Base-by-base conservation (phyloP, 2,329 filamentous ascomycete genomes). In the Aurifilum marmelostoma region DNA sequence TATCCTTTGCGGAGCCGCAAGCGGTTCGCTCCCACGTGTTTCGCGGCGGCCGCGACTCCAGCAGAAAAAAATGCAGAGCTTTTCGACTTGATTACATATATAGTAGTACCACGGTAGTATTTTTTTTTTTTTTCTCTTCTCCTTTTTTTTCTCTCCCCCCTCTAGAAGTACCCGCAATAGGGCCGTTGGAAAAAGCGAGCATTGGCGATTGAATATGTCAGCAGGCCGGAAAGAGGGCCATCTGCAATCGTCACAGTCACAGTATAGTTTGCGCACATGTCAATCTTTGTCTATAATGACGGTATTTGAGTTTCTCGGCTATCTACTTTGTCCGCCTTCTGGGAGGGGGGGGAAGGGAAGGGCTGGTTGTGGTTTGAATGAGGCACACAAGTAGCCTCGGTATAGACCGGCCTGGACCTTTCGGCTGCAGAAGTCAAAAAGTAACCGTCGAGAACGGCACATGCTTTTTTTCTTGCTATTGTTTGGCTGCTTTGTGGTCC, bases 171-270 rank as follows among this genome's bases (percentile, higher is more conserved):
- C 61, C 61, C 61, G 41, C 61, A 63, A 63, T 47, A 63, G 61
- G 61, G 39, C 61, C 61, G 61, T 63, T 50, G 41, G 61, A 34
- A 43, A 63, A 50, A 50, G 41, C 61, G 61, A 63, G 41, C 61
- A 63, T 63, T 63, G 61, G 27, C 41, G 61, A 34, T 29, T 27
- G 12, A 47, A 18, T 0, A 47, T n/a, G 21, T 47, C 43, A 47
- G 43, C 18, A 47, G 18, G 21, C 43, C 21, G 3, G 41, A 18
- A 7, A 34, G 34, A 18, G 18, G n/a, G 16, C 41, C 41, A 18
- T 18, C 18, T 54, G 50, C 24, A 24, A 29, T 6, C 27, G 27
- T 29, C 27, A 27, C 16, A 32, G 24, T 32, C 29, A 59, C 56
- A n/a, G 56, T 59, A 18, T n/a, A 29, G 4, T 11, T 14, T 16